Conservation (phyloP, 345 rosid genomes). For the Moringa oleifera region DNA sequence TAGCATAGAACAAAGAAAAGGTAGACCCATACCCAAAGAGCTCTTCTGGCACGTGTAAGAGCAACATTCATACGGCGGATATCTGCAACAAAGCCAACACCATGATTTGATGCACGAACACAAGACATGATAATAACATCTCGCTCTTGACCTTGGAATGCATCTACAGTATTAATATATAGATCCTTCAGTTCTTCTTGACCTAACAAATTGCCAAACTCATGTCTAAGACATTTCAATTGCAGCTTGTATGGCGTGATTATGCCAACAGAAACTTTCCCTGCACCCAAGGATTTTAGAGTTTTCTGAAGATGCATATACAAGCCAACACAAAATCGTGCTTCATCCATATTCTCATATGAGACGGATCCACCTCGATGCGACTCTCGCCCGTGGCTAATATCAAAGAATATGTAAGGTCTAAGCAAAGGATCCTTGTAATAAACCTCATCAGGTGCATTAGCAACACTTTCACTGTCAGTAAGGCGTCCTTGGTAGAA, state of each 20-base stretch:
- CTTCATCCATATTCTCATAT: constrained; percentile 89
- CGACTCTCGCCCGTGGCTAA: constrained; percentile 94
- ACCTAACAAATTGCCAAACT: constrained; percentile 69
- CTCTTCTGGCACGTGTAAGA: constrained; percentile 96
- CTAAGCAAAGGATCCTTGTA: constrained; percentile 81
- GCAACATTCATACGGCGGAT: constrained; percentile 99
- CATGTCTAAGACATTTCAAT: constrained; percentile 84
- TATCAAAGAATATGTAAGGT: constrained; percentile 82
- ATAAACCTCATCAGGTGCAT: constrained; percentile 78
- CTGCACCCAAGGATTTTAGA: constrained; percentile 54
- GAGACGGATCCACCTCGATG: constrained; percentile 97
- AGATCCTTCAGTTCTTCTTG: constrained; percentile 93
- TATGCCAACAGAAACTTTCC: constrained; percentile 82
- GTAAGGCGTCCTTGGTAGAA: constrained; percentile 96
- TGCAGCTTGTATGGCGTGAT: constrained; percentile 98
- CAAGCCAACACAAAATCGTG: constrained; percentile 81
- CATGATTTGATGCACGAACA: constrained; percentile 92
- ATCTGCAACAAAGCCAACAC: constrained; percentile 97
- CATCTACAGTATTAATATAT: constrained; percentile 95
- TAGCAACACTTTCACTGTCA: constrained; percentile 81
- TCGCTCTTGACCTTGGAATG: constrained; percentile 99
- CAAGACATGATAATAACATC: constrained; percentile 99
- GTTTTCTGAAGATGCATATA: constrained; percentile 89
- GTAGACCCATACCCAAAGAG: constrained; percentile 73
- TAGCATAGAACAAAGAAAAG: background rate